phyloP scores from a whole-genome alignment of 2,329 filamentous ascomycete species.

The Aspergillus sp. region DNA sequence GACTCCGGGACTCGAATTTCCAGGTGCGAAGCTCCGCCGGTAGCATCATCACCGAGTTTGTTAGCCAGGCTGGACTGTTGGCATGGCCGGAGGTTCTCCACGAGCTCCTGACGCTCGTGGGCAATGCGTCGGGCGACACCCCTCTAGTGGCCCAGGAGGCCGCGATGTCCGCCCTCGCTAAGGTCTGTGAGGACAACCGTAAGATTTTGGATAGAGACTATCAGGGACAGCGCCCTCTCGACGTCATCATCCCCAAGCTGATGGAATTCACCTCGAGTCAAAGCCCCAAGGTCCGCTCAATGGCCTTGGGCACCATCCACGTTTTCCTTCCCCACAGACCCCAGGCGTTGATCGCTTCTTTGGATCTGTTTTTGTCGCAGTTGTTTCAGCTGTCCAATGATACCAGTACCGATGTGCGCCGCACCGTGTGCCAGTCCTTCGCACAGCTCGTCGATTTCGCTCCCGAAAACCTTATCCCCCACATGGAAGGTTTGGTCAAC shows the following conservation, averaged over 20 bases:
- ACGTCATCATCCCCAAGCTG: constrained; percentile 84
- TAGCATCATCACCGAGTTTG: constrained; percentile 88
- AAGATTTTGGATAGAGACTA: constrained; percentile 82
- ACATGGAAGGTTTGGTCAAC: constrained; percentile 81
- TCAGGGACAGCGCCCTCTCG: constrained; percentile 80
- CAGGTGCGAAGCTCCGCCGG: constrained; percentile 87
- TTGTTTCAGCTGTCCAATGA: constrained; percentile 80
- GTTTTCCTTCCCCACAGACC: constrained; percentile 84
- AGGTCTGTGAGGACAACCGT: constrained; percentile 95
- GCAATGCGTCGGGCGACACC: constrained; percentile 65
- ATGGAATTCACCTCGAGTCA: constrained; percentile 78
- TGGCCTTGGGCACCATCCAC: constrained; percentile 81
- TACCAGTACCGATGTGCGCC: constrained; percentile 72
- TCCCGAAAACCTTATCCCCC: constrained; percentile 83
- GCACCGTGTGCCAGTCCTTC: constrained; percentile 90
- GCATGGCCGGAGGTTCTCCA: constrained; percentile 88
- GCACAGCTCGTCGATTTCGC: constrained; percentile 86
- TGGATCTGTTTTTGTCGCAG: constrained; percentile 76
- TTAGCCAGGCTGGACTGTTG: constrained; percentile 77
- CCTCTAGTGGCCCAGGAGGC: constrained; percentile 77
- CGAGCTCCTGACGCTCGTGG: constrained; percentile 72
- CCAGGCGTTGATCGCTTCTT: constrained; percentile 71
- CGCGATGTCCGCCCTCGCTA: constrained; percentile 85
- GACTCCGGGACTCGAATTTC: constrained; percentile 72
- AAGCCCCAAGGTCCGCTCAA: constrained; percentile 70